Evolutionary conservation across 1,284 basidiomycete genomes (phyloP), one percentile per base, ranked within the genome.

Genomic region (Cutaneotrichosporon sp.): DNA sequence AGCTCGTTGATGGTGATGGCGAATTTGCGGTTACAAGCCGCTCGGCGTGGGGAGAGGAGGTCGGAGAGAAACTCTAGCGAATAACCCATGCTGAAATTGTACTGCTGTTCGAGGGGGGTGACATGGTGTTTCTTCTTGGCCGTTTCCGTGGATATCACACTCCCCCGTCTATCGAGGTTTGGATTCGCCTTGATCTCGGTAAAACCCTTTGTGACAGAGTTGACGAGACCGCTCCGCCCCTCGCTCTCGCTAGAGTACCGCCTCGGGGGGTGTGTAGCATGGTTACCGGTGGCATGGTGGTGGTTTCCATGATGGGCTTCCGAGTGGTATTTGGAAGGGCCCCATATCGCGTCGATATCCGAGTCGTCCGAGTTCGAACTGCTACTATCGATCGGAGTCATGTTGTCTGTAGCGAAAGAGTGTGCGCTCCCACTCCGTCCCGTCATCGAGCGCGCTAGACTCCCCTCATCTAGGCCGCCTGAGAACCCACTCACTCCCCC

Each of bases 11-110:
- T 89, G 52, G 90, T 81, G 32, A 99, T 85, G 77, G 97, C 94
- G 75, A 97, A 98, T 74, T 92, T 92, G 76, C 93, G 91, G 79
- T 98, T 92, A 74, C 93, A 97, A 76, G 94, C 86, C 18, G 88
- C 85, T 34, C 83, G 82, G 52, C 88, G 86, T 0, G 94, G 93
- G 65, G 89, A 90, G 8, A 98, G 84, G 66, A 97, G 83, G 60
- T 86, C 86, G 30, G 91, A 90, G 36, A 98, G 84, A 72, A 93
- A 90, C 66, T 90, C 88, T 14, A 89, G 82, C 9, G 89, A 86
- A 78, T 92, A 97, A 5, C 90, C 90, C 40, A 98, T 85, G 21
- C 74, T 71, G 22, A 69, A 69, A 56, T 72, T 72, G 66, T 78
- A 79, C 61, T 78, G 76, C 14, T 49, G 55, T 50, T 75, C 73